These are phyloP conservation scores for Aspergillus kassunensis DNA, from an alignment of 495 filamentous ascomycete genomes.

Conservation along the genomic window DNA sequence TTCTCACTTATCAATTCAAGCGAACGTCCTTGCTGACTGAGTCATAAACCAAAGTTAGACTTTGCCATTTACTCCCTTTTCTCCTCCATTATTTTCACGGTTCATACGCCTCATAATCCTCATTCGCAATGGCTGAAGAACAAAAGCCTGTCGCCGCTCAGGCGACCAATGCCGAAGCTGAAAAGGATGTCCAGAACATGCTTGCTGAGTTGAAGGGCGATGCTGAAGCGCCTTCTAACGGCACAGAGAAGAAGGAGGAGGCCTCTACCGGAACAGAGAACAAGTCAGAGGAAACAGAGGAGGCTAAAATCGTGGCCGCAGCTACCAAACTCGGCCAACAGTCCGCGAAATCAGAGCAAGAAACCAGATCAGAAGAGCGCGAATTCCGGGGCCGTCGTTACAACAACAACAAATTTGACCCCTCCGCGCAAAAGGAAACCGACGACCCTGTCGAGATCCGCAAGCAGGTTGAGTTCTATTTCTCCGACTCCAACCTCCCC, in stretches of 20 bases:
- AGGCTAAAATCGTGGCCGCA: constrained; percentile 43
- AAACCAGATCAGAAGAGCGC: constrained; percentile 17
- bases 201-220: constrained; percentile 47
- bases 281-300: constrained; percentile 40
- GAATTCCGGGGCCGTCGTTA: constrained; percentile 19
- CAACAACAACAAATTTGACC: constrained; percentile 62
- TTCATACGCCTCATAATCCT: neutral
- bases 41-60: neutral
- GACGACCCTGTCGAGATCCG: constrained; percentile 74
- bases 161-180: constrained; percentile 38
- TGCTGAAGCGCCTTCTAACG: constrained; percentile 18
- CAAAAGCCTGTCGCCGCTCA: constrained; percentile 29
- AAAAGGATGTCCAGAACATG: constrained; percentile 46
- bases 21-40: constrained; percentile 4
- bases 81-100: neutral
- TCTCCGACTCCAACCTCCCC: constrained; percentile 86
- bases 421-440: constrained; percentile 55
- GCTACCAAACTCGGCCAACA: constrained; percentile 44
- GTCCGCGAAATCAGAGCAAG: constrained; percentile 34
- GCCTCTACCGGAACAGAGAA: constrained; percentile 22
- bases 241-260: constrained; percentile 26
- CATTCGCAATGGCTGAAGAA: constrained; percentile 37
- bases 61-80: neutral
- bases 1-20: neutral
- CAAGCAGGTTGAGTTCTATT: constrained; percentile 96